Conservation (phyloP, 2,329 filamentous ascomycete genomes). For the Neocatenulostroma microsporum region DNA sequence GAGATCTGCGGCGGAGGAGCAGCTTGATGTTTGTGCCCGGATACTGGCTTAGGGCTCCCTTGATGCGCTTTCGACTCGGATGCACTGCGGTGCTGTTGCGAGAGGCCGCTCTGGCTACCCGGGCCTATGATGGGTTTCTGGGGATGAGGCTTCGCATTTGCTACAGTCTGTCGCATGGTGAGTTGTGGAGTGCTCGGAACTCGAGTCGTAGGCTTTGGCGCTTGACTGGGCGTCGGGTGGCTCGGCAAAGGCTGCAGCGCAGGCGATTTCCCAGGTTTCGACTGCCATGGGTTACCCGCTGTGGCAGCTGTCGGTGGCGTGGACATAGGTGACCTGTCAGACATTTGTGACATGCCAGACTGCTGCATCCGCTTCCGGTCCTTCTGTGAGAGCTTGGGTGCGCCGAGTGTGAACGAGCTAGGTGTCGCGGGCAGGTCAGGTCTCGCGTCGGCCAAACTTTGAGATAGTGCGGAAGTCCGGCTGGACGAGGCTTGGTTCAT, state of each 20-base stretch:
- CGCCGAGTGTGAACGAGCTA: constrained; percentile 26
- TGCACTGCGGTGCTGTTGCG: constrained; percentile 16
- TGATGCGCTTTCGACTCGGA: constrained; percentile 8
- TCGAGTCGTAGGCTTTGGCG: constrained; percentile 4
- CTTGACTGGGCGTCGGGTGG: constrained; percentile 9
- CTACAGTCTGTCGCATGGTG: constrained; percentile 55
- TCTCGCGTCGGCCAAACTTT: constrained; percentile 28
- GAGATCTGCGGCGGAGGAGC: constrained; percentile 17
- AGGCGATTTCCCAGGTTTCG: constrained; percentile 40
- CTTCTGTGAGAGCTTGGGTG: constrained; percentile 74
- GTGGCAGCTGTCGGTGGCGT: not conserved
- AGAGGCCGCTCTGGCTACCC: constrained; percentile 15
- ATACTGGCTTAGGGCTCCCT: constrained; percentile 6
- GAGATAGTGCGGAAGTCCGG: constrained; percentile 37
- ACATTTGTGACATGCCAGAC: constrained; percentile 17
- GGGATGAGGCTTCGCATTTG: constrained; percentile 33
- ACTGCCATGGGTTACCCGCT: constrained; percentile 54
- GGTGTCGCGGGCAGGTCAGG: constrained; percentile 12
- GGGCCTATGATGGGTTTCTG: constrained; percentile 15
- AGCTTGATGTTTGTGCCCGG: constrained; percentile 1
- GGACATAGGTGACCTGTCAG: not conserved
- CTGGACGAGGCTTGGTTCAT: constrained; percentile 54
- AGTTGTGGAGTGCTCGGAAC: constrained; percentile 41
- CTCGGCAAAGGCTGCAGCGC: constrained; percentile 45
- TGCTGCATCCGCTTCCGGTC: constrained; percentile 80